These are phyloP conservation scores for Nicotiana attenuata DNA, from an alignment of 257 asterid genomes.

Conservation along the genomic window DNA sequence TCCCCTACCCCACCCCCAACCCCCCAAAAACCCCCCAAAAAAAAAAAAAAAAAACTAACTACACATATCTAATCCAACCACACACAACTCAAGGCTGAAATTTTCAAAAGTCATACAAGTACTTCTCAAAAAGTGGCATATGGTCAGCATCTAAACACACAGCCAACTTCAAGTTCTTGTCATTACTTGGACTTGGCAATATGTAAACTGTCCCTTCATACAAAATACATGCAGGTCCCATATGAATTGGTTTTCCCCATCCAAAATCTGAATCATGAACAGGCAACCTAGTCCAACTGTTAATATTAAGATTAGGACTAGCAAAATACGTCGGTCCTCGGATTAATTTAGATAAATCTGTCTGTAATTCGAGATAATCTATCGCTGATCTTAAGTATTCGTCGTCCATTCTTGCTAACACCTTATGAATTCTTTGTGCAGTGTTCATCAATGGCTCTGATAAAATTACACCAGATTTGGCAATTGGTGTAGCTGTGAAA, in stretches of 20 bases:
- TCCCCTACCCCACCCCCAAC: too few species aligned
- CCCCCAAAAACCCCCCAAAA: too few species aligned
- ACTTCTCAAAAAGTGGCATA: conserved; percentile 47
- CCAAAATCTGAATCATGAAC: conserved; percentile 70
- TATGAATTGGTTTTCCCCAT: conserved; percentile 64
- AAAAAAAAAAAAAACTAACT: too few species aligned
- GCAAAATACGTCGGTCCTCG: conserved; percentile 48
- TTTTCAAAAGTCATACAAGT: conserved; percentile 39
- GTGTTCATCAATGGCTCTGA: not conserved
- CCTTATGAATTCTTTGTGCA: not conserved
- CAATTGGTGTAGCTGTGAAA: not conserved
- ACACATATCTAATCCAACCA: too few species aligned
- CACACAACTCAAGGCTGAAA: not conserved
- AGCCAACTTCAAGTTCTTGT: conserved; percentile 43
- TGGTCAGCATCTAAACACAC: conserved; percentile 61
- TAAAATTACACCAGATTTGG: not conserved
- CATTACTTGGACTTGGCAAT: conserved; percentile 42
- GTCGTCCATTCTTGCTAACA: not conserved
- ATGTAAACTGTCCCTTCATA: conserved; percentile 59
- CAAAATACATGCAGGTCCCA: conserved; percentile 58
- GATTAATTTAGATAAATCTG: conserved; percentile 48
- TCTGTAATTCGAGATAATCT: conserved; percentile 19
- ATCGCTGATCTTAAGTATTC: not conserved
- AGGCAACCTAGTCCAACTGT: conserved; percentile 70
- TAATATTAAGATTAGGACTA: conserved; percentile 64